phyloP scores from a whole-genome alignment of 352 stramenopile genomes.

The Detonula confervacea region DNA sequence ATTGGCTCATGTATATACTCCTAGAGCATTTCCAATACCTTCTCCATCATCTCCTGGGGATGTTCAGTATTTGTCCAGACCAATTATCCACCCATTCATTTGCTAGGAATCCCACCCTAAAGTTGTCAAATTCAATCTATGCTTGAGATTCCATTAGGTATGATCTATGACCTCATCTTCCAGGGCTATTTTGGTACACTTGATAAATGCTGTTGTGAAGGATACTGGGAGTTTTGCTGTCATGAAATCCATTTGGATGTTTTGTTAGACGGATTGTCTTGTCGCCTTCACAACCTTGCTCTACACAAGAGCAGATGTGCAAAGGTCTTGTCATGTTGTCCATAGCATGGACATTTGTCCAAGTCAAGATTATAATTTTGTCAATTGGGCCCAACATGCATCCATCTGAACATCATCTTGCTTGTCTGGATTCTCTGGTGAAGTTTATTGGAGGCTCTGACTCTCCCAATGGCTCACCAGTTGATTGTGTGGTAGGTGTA shows the following conservation, averaged over 20 bases:
- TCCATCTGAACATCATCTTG: slow-evolving; percentile 27
- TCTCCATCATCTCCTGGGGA: background rate
- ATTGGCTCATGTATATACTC: background rate
- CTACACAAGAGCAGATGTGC: too few species aligned
- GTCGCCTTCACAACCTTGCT: background rate
- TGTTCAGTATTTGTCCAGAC: background rate
- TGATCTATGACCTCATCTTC: too few species aligned
- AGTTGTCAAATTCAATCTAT: background rate
- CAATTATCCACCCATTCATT: background rate
- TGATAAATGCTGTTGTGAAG: background rate
- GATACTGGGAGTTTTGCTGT: background rate
- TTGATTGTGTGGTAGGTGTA: background rate
- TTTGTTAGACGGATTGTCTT: background rate
- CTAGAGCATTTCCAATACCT: background rate
- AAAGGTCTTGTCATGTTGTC: slow-evolving; percentile 8
- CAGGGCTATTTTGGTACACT: too few species aligned
- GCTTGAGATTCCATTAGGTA: background rate
- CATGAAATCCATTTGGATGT: background rate
- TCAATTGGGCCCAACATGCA: slow-evolving; percentile 17
- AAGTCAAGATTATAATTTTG: slow-evolving; percentile 7
- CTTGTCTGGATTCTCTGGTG: background rate
- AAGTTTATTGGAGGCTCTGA: background rate
- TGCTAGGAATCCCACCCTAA: background rate
- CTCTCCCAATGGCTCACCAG: slow-evolving; percentile 9
- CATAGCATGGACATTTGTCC: slow-evolving; percentile 21